Evolutionary conservation across 345 rosid genomes (phyloP).

Genomic region (Reutealis trisperma): DNA sequence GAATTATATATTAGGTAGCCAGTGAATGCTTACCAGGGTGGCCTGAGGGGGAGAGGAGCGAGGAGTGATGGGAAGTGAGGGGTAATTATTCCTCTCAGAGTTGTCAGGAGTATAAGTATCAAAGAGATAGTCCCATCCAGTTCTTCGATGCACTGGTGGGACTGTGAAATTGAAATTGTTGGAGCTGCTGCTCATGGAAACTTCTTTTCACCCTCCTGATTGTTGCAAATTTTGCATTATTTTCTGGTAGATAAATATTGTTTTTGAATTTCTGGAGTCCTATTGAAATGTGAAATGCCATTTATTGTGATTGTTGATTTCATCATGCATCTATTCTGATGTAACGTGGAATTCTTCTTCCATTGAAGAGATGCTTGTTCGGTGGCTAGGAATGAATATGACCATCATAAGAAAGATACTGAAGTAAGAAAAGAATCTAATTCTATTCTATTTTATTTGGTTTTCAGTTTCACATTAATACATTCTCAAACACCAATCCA

Average conservation of each 20-base stretch:
- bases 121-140: neutral
- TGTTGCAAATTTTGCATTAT: neutral
- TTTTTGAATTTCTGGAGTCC: neutral
- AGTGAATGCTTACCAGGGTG: conserved; percentile 13
- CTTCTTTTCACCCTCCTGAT: neutral
- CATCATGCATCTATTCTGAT: neutral
- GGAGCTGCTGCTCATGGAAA: conserved; percentile 23
- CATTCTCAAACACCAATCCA: too few relatives aligned
- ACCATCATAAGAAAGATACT: neutral
- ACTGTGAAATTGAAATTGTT: conserved; percentile 9
- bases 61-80: neutral
- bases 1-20: neutral
- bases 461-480: too few relatives aligned
- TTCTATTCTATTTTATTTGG: neutral
- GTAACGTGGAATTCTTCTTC: neutral
- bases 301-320: neutral
- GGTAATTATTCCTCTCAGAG: neutral
- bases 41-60: conserved; percentile 1
- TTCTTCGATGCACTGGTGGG: neutral
- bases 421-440: neutral
- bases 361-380: conserved; percentile 6
- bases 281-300: too few relatives aligned
- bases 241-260: neutral
- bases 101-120: neutral
- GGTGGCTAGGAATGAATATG: neutral